Percentiles rank a stretch among this genome's conserved stretches.
These are phyloP conservation scores for Sugiyamaella chiloensis DNA, from an alignment of 805 yeast species.

Conservation along the genomic window DNA sequence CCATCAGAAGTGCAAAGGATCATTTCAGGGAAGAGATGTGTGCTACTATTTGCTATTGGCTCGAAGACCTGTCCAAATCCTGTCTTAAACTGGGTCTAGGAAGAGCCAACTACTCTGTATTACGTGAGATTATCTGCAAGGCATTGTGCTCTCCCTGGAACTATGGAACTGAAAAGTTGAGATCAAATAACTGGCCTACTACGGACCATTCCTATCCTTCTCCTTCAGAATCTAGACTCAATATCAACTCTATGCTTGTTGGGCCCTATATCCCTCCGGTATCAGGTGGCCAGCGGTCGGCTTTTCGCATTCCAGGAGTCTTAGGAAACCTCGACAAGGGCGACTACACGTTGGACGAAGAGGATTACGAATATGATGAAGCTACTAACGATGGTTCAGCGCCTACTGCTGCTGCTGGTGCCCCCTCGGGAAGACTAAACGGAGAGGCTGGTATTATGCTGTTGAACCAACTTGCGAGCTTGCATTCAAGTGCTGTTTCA, in stretches of 20 bases:
- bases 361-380: constrained; percentile 6
- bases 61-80: constrained; percentile 54
- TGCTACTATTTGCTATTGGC: constrained; percentile 66
- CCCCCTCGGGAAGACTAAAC: not conserved
- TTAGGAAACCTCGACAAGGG: not conserved
- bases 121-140: constrained; percentile 51
- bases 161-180: constrained; percentile 41
- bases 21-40: constrained; percentile 78
- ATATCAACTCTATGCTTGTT: constrained; percentile 10
- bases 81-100: constrained; percentile 37
- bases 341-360: constrained; percentile 8
- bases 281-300: not conserved
- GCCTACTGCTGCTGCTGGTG: not conserved
- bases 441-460: not conserved
- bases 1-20: constrained; percentile 66
- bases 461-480: not conserved
- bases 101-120: constrained; percentile 41
- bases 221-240: constrained; percentile 4
- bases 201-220: not conserved
- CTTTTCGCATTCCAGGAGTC: not conserved
- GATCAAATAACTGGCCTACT: constrained; percentile 2
- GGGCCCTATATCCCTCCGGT: constrained; percentile 22
- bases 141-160: constrained; percentile 64
- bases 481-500: not conserved
- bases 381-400: constrained; percentile 7